phyloP scores from a whole-genome alignment of 2,329 filamentous ascomycete species.

The Aspergillus sp. region DNA sequence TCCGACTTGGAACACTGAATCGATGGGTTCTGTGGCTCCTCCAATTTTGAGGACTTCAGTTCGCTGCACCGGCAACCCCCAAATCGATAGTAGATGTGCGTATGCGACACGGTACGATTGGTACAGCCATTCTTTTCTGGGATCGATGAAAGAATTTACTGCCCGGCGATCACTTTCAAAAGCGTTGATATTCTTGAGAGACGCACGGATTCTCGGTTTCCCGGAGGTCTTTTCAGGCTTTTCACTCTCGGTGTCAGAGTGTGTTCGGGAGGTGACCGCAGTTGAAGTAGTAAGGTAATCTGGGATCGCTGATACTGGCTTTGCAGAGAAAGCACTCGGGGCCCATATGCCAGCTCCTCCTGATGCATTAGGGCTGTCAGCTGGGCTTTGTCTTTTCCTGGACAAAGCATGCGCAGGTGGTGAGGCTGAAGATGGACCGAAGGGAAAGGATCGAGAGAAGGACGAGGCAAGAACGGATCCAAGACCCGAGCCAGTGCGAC shows the following conservation, averaged over 20 bases:
- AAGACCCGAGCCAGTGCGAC: constrained; percentile 39
- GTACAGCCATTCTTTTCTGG: constrained; percentile 47
- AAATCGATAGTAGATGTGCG: constrained; percentile 57
- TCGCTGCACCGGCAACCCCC: constrained; percentile 54
- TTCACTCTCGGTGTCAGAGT: constrained; percentile 40
- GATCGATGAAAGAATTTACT: constrained; percentile 49
- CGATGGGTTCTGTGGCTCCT: constrained; percentile 35
- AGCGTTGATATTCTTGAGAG: constrained; percentile 55
- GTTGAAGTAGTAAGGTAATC: constrained; percentile 30
- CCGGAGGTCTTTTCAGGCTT: constrained; percentile 21
- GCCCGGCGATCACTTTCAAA: constrained; percentile 54
- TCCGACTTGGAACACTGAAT: constrained; percentile 20
- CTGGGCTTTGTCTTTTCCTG: constrained; percentile 38
- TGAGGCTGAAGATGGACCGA: constrained; percentile 42
- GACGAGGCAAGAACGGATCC: constrained; percentile 44
- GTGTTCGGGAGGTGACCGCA: constrained; percentile 28
- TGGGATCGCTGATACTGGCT: constrained; percentile 24
- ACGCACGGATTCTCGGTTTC: constrained; percentile 43
- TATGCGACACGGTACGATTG: constrained; percentile 56
- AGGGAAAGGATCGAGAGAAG: constrained; percentile 45
- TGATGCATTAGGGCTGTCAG: constrained; percentile 32
- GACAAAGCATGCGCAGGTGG: constrained; percentile 33
- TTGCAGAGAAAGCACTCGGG: constrained; percentile 19
- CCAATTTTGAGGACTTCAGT: constrained; percentile 60
- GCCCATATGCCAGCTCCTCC: constrained; percentile 28